phyloP scores from a whole-genome alignment of 1,284 basidiomycete species.

The Gomphus sp. region DNA sequence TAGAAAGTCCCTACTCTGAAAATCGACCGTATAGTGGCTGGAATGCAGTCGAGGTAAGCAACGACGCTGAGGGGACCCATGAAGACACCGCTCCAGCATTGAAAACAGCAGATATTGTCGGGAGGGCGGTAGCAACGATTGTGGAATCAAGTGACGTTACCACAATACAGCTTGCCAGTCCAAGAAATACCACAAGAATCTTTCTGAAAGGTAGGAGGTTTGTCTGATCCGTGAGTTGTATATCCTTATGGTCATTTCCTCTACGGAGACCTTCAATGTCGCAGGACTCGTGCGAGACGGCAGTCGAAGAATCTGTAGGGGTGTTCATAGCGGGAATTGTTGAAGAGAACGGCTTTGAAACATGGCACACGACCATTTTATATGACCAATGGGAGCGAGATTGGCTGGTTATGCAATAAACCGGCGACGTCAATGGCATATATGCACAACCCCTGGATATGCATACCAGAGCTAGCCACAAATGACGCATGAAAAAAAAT shows the following conservation, averaged over 20 bases:
- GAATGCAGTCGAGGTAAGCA: conserved; percentile 57
- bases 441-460: neutral
- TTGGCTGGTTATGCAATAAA: neutral
- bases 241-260: neutral
- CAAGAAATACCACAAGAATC: conserved; percentile 52
- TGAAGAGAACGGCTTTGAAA: neutral
- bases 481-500: neutral
- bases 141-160: conserved; percentile 52
- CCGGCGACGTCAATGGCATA: neutral
- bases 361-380: neutral
- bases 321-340: neutral
- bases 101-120: conserved; percentile 61
- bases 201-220: conserved; percentile 64
- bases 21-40: conserved; percentile 29
- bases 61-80: conserved; percentile 63
- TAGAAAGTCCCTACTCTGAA: neutral
- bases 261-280: neutral
- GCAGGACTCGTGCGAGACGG: neutral
- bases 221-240: conserved; percentile 59
- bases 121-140: conserved; percentile 62
- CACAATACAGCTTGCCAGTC: conserved; percentile 50
- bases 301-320: neutral
- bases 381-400: neutral
- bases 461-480: neutral
- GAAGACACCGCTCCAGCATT: conserved; percentile 54